Evolutionary conservation across 352 stramenopile genomes (phyloP), one percentile per base, ranked within the genome.

Genomic region (Globisporangium polare): DNA sequence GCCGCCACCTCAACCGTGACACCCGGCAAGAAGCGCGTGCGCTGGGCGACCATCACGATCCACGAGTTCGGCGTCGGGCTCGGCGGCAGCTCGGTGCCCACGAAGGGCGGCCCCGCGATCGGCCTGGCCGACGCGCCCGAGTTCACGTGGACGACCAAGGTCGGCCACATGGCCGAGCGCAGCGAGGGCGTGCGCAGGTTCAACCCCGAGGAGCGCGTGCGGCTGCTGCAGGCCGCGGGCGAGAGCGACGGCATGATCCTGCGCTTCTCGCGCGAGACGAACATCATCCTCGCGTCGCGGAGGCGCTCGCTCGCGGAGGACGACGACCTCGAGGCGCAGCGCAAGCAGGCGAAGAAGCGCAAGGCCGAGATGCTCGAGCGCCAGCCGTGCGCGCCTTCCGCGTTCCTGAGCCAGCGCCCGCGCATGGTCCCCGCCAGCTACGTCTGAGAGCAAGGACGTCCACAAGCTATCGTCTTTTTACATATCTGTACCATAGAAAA

Each of bases 171-270:
- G 78, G 78, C 78, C 33, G 75, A 85, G 57, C 60, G 75, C 50
- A 80, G 78, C 47, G 78, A 88, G 56, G 75, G 78, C 26, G 68
- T 88, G 41, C 78, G 80, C 66, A 73, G 75, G 24, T 85, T 88
- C 67, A 69, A 71, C n/a, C 43, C 73, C 5, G 67, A 85, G 18
- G 71, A 88, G 58, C 74, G 78, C 42, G 71, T 82, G 60, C 74
- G 65, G 13, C 58, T 88, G 66, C 65, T 88, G 33, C 72, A 81
- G 46, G 58, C 55, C 42, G 75, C 74, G 0, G 78, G 78, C 31
- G 77, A 85, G 55, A 83, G 71, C 53, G 78, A 88, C 24, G 78
- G 74, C 33, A 88, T 88, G 68, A 88, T 88, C 68, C 65, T 84
- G 61, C 78, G 78, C 20, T 86, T 83, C 72, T 82, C 78, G 29